Base-by-base conservation (phyloP, 192 early-diverging fungal genomes). In the Podila horticola region DNA sequence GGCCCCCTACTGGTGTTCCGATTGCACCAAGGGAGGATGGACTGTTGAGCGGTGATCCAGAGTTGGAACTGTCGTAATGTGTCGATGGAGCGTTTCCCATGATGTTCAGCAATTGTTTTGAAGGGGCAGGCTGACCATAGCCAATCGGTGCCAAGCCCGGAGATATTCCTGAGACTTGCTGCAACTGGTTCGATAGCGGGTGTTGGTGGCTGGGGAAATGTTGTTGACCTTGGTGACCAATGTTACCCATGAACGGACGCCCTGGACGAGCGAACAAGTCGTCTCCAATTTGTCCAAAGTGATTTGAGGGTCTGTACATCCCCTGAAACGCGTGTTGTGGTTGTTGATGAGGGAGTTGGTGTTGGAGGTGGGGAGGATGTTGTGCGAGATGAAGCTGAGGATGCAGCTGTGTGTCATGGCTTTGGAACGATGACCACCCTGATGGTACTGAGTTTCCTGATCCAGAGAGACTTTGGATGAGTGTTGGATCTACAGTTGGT, bases 11-110 rank as follows among this genome's bases (percentile, higher is more conserved):
- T 33, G 72, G 75, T 22, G 77, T 62, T 31, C 64, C 72, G 17
- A 84, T 81, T 15, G 76, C 68, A 63, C 76, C 77, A 9, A 75
- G 31, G 10, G 72, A 41, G 15, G 72, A 52, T 31, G 84, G 79
- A 28, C 81, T 83, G 33, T 72, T 68, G 12, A 83, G 52, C 2
- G 81, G 75, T 58, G 84, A 71, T 36, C 71, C 71, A 50, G 41
- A 17, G 59, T 62, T 74, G 66, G 69, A 20, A 58, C 60, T 15
- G 45, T 73, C 75, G 61, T 75, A 74, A 57, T 58, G 62, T 28
- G 58, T 49, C 64, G 79, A 68, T 6, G 59, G 28, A 22, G 57
- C 22, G 45, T 51, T 77, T 48, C 66, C 74, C 75, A 79, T 77
- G 60, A 83, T 20, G 31, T 57, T 64, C 48, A 70, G 22, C 26